Evolutionary conservation across 2,329 filamentous ascomycete species (phyloP).

Genomic region (Fusarium sp.): DNA sequence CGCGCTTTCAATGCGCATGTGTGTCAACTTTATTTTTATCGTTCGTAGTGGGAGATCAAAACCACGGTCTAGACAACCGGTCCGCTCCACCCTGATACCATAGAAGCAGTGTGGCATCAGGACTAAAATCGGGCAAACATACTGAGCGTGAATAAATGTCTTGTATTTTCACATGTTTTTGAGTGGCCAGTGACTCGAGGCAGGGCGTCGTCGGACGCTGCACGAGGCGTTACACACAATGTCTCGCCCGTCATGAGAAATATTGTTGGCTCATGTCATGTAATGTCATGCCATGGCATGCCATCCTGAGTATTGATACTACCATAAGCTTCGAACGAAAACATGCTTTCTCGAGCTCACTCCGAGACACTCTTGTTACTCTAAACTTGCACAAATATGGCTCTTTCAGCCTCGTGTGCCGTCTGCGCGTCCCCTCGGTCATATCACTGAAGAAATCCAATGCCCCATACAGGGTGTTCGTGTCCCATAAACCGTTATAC

Average conservation of each 20-base stretch:
- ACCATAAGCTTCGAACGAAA: background rate
- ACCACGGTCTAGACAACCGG: conserved; percentile 73
- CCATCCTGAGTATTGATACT: conserved; percentile 1
- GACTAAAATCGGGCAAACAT: conserved; percentile 70
- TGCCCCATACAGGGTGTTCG: conserved; percentile 17
- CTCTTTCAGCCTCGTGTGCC: conserved; percentile 12
- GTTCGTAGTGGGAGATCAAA: conserved; percentile 70
- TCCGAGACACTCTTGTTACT: background rate
- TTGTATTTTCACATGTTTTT: background rate
- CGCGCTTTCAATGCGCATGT: conserved; percentile 65
- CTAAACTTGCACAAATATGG: background rate
- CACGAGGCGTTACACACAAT: conserved; percentile 5
- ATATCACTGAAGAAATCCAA: background rate
- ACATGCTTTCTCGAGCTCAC: background rate
- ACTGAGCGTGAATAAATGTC: conserved; percentile 4
- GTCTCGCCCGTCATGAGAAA: background rate
- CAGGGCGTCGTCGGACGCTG: background rate
- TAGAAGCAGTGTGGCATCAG: conserved; percentile 65
- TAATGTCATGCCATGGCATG: background rate
- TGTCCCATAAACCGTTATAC: conserved; percentile 12
- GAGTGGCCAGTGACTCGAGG: conserved; percentile 4
- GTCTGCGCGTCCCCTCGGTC: background rate
- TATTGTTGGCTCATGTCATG: background rate
- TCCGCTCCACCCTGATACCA: conserved; percentile 73
- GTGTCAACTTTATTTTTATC: conserved; percentile 67